Evolutionary conservation across 2,329 filamentous ascomycete species (phyloP), one percentile per base, ranked within the genome.

Genomic region (Graphilbum sp.): DNA sequence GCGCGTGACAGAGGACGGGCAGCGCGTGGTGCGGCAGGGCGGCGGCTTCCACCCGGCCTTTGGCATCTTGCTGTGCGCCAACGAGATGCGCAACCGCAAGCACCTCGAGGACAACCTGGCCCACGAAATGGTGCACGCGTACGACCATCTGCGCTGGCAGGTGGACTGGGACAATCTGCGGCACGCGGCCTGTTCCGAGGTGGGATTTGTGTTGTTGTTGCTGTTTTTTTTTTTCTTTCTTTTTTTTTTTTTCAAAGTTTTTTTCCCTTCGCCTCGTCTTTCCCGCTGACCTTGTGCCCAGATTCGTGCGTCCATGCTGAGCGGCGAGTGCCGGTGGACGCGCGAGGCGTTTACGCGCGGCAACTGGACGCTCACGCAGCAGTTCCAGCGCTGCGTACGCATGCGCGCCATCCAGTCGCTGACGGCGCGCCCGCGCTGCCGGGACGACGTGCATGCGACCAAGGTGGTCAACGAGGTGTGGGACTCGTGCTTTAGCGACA

Each of bases 61-160:
- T 54, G 90, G 90, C 29, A 95, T 98, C 45, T 55, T 92, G 52
- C 67, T 98, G 18, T 98, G 90, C 59, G 85, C 90, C 37, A 98
- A 98, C 59, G 79, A 90, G 59, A 73, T 96, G 53, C 67, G 79
- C 42, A 76, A 85, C 53, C 65, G 75, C 41, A 76, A 77, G 24
- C 85, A 94, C 54, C 58, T 94, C 48, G 90, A 98, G 62, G 90
- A 98, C 56, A 94, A 87, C 11, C 64, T 98, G 52, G 79, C 87
- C 21, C 90, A 98, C 58, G 90, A 98, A 63, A 92, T 98, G 85
- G 81, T 98, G 38, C 90, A 98, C 57, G 87, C 87, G 1, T 96
- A 86, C 67, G 90, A 98, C 55, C 81, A 93, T 55, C 54, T 96
- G 49, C 66, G 88, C 45, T 98, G 85, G 65, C 90, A 94, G 59